Evolutionary conservation across 2,329 filamentous ascomycete species (phyloP).

Genomic region (Fusarium duplospermum): DNA sequence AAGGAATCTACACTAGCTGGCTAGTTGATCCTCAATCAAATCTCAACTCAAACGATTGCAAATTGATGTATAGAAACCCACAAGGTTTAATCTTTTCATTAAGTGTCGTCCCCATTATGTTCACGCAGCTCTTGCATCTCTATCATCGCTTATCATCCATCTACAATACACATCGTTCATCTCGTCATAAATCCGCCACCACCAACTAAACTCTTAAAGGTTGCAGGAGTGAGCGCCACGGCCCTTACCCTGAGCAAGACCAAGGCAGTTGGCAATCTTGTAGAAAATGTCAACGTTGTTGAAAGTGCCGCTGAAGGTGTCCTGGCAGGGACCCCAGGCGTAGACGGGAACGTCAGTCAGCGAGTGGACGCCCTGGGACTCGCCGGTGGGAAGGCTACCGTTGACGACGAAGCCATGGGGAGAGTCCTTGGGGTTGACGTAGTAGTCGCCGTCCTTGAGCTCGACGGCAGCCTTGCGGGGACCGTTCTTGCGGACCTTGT

Average conservation of each 20-base stretch:
- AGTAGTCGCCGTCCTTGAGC: conserved; percentile 68
- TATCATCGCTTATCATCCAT: conserved; percentile 10
- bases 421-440: conserved; percentile 75
- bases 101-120: conserved; percentile 2
- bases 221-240: conserved; percentile 38
- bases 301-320: conserved; percentile 78
- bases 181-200: conserved; percentile 33
- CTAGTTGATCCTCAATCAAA: conserved; percentile 2
- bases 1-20: conserved; percentile 8
- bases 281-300: conserved; percentile 80
- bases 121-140: conserved; percentile 33
- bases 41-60: background rate
- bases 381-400: conserved; percentile 74
- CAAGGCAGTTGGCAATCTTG: conserved; percentile 77
- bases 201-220: conserved; percentile 10
- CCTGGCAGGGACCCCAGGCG: conserved; percentile 82
- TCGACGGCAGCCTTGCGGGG: conserved; percentile 71
- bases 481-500: conserved; percentile 74
- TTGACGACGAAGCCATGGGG: conserved; percentile 78
- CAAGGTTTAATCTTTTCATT: conserved; percentile 7
- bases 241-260: conserved; percentile 55
- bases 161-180: conserved; percentile 32
- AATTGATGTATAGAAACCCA: background rate
- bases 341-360: conserved; percentile 84
- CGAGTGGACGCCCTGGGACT: conserved; percentile 78